These are phyloP conservation scores for Beauveria rudraprayagi DNA, from an alignment of 2,329 filamentous ascomycete species.

Conservation along the genomic window DNA sequence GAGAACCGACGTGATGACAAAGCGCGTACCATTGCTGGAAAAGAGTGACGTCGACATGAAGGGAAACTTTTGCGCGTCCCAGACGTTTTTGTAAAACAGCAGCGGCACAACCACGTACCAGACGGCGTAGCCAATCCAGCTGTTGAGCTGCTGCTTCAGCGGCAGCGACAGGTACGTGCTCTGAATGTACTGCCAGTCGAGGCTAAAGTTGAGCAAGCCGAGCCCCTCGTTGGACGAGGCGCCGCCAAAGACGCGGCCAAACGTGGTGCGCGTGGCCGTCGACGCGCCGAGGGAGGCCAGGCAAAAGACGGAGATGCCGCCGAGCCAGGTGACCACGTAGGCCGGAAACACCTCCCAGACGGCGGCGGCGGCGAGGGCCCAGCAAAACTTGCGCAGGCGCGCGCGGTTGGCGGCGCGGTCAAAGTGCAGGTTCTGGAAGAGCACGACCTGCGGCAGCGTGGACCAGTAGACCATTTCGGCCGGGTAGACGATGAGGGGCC, in stretches of 20 bases:
- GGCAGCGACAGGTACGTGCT: constrained; percentile 28
- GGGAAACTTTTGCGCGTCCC: constrained; percentile 25
- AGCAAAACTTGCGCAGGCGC: constrained; percentile 24
- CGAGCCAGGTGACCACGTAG: constrained; percentile 36
- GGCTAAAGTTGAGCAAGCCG: constrained; percentile 31
- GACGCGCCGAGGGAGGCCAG: constrained; percentile 33
- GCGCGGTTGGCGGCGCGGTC: constrained; percentile 19
- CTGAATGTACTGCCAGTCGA: constrained; percentile 39
- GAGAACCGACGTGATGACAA: constrained; percentile 17
- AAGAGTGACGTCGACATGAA: constrained; percentile 26
- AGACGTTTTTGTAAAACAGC: constrained; percentile 34
- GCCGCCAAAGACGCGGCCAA: constrained; percentile 31
- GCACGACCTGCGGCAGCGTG: constrained; percentile 23
- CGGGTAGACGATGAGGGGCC: constrained; percentile 24
- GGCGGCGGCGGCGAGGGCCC: constrained; percentile 24
- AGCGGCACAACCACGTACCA: constrained; percentile 28
- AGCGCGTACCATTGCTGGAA: constrained; percentile 18
- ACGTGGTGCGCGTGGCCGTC: constrained; percentile 15
- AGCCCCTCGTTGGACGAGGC: constrained; percentile 29
- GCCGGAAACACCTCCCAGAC: constrained; percentile 40
- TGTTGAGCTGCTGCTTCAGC: constrained; percentile 29
- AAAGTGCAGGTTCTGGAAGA: constrained; percentile 28
- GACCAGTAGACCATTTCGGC: constrained; percentile 27
- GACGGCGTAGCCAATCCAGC: constrained; percentile 27
- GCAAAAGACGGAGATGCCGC: constrained; percentile 35